Evolutionary conservation across 106 monocot species (phyloP), one percentile per base, ranked within the genome.

Genomic region (Platanthera guangdongensis): DNA sequence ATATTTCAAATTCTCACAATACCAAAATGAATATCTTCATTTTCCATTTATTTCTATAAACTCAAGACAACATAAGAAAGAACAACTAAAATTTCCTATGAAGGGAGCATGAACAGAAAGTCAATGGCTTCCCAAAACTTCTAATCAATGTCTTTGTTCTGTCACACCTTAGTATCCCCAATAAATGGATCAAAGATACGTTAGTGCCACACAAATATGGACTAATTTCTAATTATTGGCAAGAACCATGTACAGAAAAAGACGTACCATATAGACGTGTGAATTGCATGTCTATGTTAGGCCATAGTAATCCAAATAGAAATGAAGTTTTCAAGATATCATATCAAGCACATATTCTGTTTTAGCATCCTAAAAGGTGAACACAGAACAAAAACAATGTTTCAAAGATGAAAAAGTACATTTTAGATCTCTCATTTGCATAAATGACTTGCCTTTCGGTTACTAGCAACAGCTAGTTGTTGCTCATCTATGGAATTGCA

Each of bases 381-480:
- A 9, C 30, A 32, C 28, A 9, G 65, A 9, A 9, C 18, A 28
- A 65, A 59, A 65, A 32, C 11, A 65, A 65, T 32, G 32, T 65
- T 28, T 65, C 16, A 70, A 70, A 13, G 11, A 32, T 9, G 51
- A 8, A 28, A 52, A 28, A 51, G 8, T 13, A 65, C 7, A 25
- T 48, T 22, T 19, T 15, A 74, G 54, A 21, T 30, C 10, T 78
- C 67, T 14, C 7, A 14, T 13, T 2, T 49, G 54, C 47, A 65
- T 65, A 62, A 13, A 68, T 80, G 1, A 80, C 68, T 63, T 75
- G 92, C 97, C 91, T 88, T 89, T 60, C 78, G 76, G 51, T 88
- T 92, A 73, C 90, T 94, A 68, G 91, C 85, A 83, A 86, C 76
- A 48, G 88, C 94, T 72, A 86, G 81, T 84, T 97, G 86, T 49